Evolutionary conservation across 2,329 filamentous ascomycete genomes (phyloP).

Genomic region (Exutisphaerella laricina): DNA sequence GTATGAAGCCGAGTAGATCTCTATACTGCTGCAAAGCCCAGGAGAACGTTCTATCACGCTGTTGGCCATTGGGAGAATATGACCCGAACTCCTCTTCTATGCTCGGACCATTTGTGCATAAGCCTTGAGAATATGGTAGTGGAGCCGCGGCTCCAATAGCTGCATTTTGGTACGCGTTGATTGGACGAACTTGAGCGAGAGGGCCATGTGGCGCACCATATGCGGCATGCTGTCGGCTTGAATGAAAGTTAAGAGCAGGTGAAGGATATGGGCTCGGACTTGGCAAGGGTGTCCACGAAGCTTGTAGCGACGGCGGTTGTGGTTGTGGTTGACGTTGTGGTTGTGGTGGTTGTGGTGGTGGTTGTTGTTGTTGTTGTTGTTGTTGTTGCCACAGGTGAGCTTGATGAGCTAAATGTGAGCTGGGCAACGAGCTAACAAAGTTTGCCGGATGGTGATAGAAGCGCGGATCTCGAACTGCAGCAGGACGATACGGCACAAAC

Average conservation of each 20-base stretch:
- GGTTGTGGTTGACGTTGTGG: slow-evolving; percentile 13
- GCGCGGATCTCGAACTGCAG: slow-evolving; percentile 51
- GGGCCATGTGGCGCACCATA: background rate
- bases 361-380: slow-evolving; percentile 10
- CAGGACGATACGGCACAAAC: slow-evolving; percentile 55
- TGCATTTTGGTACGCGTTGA: background rate
- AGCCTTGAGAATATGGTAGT: background rate
- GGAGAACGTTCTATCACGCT: slow-evolving; percentile 42
- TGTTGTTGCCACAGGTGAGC: slow-evolving; percentile 22
- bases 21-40: slow-evolving; percentile 46
- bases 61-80: slow-evolving; percentile 39
- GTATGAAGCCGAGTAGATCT: slow-evolving; percentile 45
- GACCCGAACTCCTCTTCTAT: slow-evolving; percentile 36
- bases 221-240: background rate
- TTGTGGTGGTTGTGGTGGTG: slow-evolving; percentile 17
- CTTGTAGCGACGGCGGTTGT: too few relatives aligned
- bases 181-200: background rate
- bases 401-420: slow-evolving; percentile 19
- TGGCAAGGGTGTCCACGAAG: too few relatives aligned
- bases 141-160: background rate
- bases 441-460: slow-evolving; percentile 31
- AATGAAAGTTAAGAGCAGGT: slow-evolving; percentile 5
- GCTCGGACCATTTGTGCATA: background rate
- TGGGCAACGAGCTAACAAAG: slow-evolving; percentile 18
- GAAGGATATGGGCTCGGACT: slow-evolving; percentile 12